phyloP scores from a whole-genome alignment of 371 early-diverging fungal species.

The Lichtheimia ramosa region DNA sequence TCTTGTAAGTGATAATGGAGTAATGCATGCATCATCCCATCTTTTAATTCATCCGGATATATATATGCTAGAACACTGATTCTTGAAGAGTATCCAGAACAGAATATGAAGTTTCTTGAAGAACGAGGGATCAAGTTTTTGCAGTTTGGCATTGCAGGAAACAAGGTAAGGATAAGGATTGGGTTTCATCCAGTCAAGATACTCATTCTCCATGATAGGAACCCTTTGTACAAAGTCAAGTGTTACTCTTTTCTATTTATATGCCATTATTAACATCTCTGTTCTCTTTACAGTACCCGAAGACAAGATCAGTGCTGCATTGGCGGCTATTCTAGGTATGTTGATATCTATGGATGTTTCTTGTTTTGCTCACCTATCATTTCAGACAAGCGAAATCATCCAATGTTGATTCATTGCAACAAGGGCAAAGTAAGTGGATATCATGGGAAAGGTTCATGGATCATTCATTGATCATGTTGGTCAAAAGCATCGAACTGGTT shows the following conservation, averaged over 20 bases:
- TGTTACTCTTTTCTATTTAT: neutral
- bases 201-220: slow-evolving; percentile 53
- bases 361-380: neutral
- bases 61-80: slow-evolving; percentile 69
- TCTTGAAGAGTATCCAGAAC: slow-evolving; percentile 94
- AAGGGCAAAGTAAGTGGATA: slow-evolving; percentile 85
- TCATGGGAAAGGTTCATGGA: neutral
- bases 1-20: slow-evolving; percentile 63
- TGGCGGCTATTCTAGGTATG: slow-evolving; percentile 76
- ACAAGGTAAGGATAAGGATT: slow-evolving; percentile 63
- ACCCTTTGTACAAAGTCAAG: slow-evolving; percentile 94
- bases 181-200: neutral
- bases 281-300: slow-evolving; percentile 71
- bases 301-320: slow-evolving; percentile 85
- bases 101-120: slow-evolving; percentile 85
- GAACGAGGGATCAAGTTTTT: slow-evolving; percentile 82
- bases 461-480: neutral
- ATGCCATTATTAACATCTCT: neutral
- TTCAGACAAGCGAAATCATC: slow-evolving; percentile 83
- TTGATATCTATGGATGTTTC: neutral
- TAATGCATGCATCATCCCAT: neutral
- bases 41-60: neutral
- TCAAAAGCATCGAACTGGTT: slow-evolving; percentile 91
- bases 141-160: slow-evolving; percentile 96
- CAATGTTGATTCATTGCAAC: slow-evolving; percentile 95